These are phyloP conservation scores for Papilionanthe hybrid DNA, from an alignment of 116 monocot genomes.

Conservation along the genomic window DNA sequence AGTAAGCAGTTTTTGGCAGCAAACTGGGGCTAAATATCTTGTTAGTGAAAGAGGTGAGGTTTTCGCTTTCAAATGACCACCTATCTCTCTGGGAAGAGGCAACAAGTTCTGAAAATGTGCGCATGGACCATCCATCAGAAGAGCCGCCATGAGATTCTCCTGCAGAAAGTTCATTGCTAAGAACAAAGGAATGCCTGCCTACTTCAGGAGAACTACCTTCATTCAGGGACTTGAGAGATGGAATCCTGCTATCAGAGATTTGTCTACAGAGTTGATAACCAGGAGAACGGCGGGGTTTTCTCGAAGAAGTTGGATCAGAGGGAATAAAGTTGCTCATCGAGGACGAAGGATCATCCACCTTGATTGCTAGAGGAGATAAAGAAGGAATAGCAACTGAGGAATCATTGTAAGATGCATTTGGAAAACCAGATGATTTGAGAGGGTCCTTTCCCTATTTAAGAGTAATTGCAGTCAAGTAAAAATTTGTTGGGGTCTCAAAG, in stretches of 20 bases:
- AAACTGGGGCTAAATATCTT: constrained; percentile 24
- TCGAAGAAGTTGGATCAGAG: constrained; percentile 10
- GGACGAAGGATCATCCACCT: constrained; percentile 13
- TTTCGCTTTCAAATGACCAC: constrained; percentile 66
- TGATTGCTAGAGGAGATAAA: constrained; percentile 5
- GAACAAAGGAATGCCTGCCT: constrained; percentile 31
- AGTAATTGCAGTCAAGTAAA: not conserved
- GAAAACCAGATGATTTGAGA: not conserved
- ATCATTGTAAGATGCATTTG: constrained; percentile 10
- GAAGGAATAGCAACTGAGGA: constrained; percentile 12
- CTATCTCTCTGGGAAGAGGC: constrained; percentile 59
- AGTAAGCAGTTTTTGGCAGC: constrained; percentile 7
- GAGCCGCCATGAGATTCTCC: constrained; percentile 60
- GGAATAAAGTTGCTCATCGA: constrained; percentile 4
- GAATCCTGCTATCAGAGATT: constrained; percentile 24
- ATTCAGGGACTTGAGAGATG: constrained; percentile 45
- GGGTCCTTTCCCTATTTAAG: constrained; percentile 9
- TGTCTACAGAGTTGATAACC: constrained; percentile 15
- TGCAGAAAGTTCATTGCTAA: constrained; percentile 47
- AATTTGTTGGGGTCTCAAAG: not conserved
- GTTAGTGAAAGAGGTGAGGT: constrained; percentile 12
- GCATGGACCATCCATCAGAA: constrained; percentile 90
- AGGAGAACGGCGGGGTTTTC: constrained; percentile 18
- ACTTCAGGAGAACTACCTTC: constrained; percentile 23
- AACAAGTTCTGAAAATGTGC: constrained; percentile 79